Base-by-base conservation (phyloP, 306 rosid species). In the Argentina anserina region DNA sequence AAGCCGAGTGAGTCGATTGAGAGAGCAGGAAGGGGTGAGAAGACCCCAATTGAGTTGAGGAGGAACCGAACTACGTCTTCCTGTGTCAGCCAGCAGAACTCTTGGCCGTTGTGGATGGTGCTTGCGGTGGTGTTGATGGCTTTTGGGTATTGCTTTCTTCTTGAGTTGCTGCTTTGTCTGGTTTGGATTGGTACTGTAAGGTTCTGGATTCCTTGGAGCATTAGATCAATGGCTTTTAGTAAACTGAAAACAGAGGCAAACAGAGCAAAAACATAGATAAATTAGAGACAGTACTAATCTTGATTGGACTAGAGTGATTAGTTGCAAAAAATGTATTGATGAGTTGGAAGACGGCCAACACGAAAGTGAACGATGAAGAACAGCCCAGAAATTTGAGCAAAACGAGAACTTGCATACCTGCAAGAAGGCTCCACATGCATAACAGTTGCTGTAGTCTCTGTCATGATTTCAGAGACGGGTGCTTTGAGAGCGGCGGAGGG, bases 51-150 rank as follows among this genome's bases (percentile, higher is more conserved):
- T 34, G 96, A 91, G 75, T 87, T 82, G 10, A 94, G 91, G 12
- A 94, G 84, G 84, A 90, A 94, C 18, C 97, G 71, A 49, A 94
- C 79, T 39, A 94, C 88, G 62, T 91, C 99, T 72, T 91, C 99
- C 60, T 86, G 99, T 2, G 96, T 91, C 43, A 94, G 60, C 99
- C 97, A 94, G 67, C 99, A 94, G 76, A 78, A 94, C 28, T 90
- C 97, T 10, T 55, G 77, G 17, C 92, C 92, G 17, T 75, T 87
- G 73, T 89, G 96, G 80, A 66, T 25, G 42, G 73, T 78, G 60
- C 47, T 82, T 7, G 78, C 40, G n/a, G 65, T 25, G 63, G 20
- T 28, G 25, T 71, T 49, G 59, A 82, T 26, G 17, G 82, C 14
- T 61, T 84, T 86, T 58, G 82, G 87, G 36, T 42, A 83, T 75